Percentiles rank a stretch among this genome's conserved stretches.
These are phyloP conservation scores for Cyberlindnera mycetangii DNA, from an alignment of 805 yeast species.

Conservation along the genomic window DNA sequence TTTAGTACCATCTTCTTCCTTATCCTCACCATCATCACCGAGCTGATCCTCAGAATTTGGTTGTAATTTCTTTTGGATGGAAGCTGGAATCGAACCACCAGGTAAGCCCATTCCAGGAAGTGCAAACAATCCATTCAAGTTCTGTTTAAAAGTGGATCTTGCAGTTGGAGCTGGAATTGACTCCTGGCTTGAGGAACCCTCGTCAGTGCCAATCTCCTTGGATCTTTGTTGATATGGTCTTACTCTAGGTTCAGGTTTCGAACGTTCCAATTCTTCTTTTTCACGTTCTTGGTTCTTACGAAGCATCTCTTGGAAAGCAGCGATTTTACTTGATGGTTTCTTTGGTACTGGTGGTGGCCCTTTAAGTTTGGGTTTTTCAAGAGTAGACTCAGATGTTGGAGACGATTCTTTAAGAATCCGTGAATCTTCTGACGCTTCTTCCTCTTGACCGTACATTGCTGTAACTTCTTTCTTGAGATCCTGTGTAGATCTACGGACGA, in stretches of 20 bases:
- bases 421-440: background rate
- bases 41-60: conserved; percentile 6
- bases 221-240: background rate
- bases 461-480: conserved; percentile 13
- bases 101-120: conserved; percentile 47
- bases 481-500: conserved; percentile 10
- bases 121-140: conserved; percentile 59
- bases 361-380: conserved; percentile 20
- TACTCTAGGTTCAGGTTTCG: conserved; percentile 44
- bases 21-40: conserved; percentile 3
- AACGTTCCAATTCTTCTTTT: conserved; percentile 44
- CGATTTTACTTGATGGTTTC: conserved; percentile 73
- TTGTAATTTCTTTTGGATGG: conserved; percentile 9
- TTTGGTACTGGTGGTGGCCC: conserved; percentile 71
- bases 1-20: conserved; percentile 6
- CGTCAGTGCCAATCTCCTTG: background rate
- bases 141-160: conserved; percentile 44
- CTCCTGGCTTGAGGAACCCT: background rate
- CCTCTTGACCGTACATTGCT: conserved; percentile 4
- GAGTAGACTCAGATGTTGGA: background rate
- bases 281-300: conserved; percentile 53
- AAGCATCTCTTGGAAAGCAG: conserved; percentile 78
- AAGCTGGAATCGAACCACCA: conserved; percentile 28
- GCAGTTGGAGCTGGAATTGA: conserved; percentile 1
- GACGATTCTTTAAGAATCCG: background rate